Evolutionary conservation across 202 grass and related monocot genomes (phyloP).

Genomic region (Zoysia matrella): DNA sequence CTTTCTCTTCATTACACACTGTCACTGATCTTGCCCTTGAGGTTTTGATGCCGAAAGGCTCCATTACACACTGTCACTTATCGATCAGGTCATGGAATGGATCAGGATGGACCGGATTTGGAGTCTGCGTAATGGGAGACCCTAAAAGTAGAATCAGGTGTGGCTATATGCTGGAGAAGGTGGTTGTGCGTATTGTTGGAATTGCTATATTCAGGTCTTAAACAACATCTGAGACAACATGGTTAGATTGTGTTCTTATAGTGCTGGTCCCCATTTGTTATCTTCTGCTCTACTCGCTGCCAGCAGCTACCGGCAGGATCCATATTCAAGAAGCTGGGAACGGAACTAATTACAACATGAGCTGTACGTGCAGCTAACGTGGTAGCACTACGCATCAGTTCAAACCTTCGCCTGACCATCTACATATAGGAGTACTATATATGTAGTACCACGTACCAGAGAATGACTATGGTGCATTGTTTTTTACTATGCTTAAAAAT

Average conservation of each 20-base stretch:
- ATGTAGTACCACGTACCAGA: too few species aligned
- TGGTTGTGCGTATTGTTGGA: not conserved
- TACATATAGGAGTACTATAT: too few species aligned
- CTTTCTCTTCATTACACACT: too few species aligned
- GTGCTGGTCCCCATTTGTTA: not conserved
- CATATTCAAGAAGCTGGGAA: slow-evolving; percentile 26
- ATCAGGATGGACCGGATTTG: not conserved
- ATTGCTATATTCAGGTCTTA: not conserved
- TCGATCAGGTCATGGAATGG: not conserved
- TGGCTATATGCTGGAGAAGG: not conserved
- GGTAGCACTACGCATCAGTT: not conserved
- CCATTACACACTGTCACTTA: not conserved
- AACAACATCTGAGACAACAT: not conserved
- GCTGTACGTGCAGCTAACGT: not conserved
- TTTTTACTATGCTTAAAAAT: too few species aligned
- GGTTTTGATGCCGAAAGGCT: not conserved
- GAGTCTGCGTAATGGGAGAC: too few species aligned
- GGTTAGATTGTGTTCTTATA: not conserved
- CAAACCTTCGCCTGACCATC: not conserved
- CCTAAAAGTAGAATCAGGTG: too few species aligned
- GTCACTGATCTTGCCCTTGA: not conserved
- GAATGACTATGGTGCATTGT: too few species aligned
- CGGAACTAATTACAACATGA: slow-evolving; percentile 5
- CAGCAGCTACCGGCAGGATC: not conserved
- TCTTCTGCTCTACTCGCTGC: not conserved